Percentiles rank a stretch among this genome's conserved stretches.
These are phyloP conservation scores for Arthrobotrys megalospora DNA, from an alignment of 2,329 filamentous ascomycete genomes.

Conservation along the genomic window DNA sequence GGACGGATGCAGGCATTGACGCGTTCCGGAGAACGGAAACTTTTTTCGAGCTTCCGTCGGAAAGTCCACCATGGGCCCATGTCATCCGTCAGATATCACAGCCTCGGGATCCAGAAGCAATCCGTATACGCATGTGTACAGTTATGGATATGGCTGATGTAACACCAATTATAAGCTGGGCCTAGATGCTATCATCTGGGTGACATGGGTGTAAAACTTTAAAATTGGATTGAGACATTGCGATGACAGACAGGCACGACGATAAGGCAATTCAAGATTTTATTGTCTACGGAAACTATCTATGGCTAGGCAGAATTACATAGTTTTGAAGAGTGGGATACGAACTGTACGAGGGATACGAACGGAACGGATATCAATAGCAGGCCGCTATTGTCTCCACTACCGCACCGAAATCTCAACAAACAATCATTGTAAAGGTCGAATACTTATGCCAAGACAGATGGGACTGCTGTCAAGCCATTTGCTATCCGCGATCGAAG, in stretches of 20 bases:
- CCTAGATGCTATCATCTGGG: background rate
- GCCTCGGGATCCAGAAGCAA: conserved; percentile 6
- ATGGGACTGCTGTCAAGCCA: conserved; percentile 14
- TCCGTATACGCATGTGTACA: background rate
- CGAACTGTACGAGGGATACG: too few species aligned
- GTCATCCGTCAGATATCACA: background rate
- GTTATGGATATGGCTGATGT: background rate
- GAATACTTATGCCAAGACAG: conserved; percentile 29
- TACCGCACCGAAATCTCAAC: background rate
- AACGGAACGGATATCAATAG: conserved; percentile 35
- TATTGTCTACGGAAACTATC: background rate
- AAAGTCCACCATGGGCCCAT: background rate
- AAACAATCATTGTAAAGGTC: background rate
- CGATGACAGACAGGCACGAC: too few species aligned
- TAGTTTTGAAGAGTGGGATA: background rate
- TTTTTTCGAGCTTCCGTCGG: conserved; percentile 3
- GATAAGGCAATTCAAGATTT: background rate
- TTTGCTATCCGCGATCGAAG: conserved; percentile 9
- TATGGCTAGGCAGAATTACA: background rate
- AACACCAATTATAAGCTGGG: background rate
- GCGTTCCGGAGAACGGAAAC: conserved; percentile 15
- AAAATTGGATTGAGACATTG: background rate
- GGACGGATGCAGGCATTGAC: conserved; percentile 27
- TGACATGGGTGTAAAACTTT: background rate
- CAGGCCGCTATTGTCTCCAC: conserved; percentile 26